Base-by-base conservation (phyloP, 108 stramenopile genomes). In the Cafeteria roenbergensis region DNA sequence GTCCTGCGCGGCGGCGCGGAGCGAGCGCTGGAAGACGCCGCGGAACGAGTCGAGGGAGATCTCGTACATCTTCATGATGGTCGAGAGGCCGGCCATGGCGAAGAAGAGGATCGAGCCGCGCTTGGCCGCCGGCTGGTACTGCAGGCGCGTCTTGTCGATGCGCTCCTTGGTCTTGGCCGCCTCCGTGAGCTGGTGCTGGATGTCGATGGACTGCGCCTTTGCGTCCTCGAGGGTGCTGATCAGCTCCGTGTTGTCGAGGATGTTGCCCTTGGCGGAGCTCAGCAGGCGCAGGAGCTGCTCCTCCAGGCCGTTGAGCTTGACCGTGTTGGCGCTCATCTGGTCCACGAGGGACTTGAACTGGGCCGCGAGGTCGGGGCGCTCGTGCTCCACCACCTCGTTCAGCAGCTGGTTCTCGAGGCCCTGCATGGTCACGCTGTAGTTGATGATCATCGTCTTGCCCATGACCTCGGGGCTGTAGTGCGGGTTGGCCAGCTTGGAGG, bases 371-470 rank as follows among this genome's bases (percentile, higher is more conserved):
- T 85, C 84, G 35, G 77, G 73, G 37, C 84, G 69, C 65, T 85
- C 84, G 68, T 84, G 74, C 25, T 65, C 81, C 25, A 85, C 84
- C 28, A 85, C 84, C 21, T 80, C 81, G 51, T 85, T 84, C 22
- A 85, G 66, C 25, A 85, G 79, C 76, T 85, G 84, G 57, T 83
- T 77, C 2, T 79, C 79, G 25, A 85, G 71, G 3, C 84, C 84
- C 51, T 82, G 71, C 71, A 80, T 62, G 0, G 84, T 85, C 14
- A 85, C 84, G 55, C 78, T 73, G 74, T 85, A 85, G 73, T 85
- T 85, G 62, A 85, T 82, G 26, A 85, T 69, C 78, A 80, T 78
- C 2, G 83, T 84, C 75, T 85, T 85, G 33, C 82, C 81, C 84
- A 85, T 85, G 32, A 84, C 78, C 65, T 85, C 84, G 24, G 84